Base-by-base conservation (phyloP, 169 alveolate species). In the Babesia bovis region DNA sequence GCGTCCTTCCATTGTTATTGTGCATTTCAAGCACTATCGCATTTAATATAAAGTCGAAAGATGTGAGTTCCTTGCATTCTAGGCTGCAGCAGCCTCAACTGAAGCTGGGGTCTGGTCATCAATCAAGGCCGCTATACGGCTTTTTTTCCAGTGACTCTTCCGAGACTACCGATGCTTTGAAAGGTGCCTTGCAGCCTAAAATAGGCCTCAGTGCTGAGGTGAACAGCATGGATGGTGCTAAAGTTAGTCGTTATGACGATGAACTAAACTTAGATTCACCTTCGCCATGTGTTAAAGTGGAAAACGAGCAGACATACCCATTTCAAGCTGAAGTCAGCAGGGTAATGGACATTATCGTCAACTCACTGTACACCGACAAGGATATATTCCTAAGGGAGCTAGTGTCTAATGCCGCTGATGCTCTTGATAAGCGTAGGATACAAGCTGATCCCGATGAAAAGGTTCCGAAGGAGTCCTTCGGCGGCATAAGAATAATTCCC, bases 331-430 rank as follows among this genome's bases (percentile, higher is more conserved):
- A 98, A 79, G 99, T 97, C 41, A 94, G 97, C 38, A 88, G 99
- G 52, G 90, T 98, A 73, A 96, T 98, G 99, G 99, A 97, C 86
- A 97, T 98, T 53, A 96, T 98, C 61, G 97, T 98, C 55, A 97
- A 98, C 91, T 96, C 99, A 32, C 91, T 98, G 45, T 98, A 98
- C 91, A 95, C 99, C 23, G 96, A 98, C 83, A 96, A 97, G 85
- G 99, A 98, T 83, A 98, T 98, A 2, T 98, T 98, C 87, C 85
- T 94, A 57, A 66, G 99, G 66, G 99, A 98, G 85, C 87, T 97
- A 60, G 97, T 98, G 53, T 97, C 99, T 30, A 98, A 98, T 85
- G 97, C 99, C 3, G 96, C 98, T 10, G 99, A 98, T 82, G 99
- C 99, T 4, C 87, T 96, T 66, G 99, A 98, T 76, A 97, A 97